Percentiles rank a stretch among this genome's conserved stretches.
These are phyloP conservation scores for Kodamaea jinghongensis DNA, from an alignment of 805 yeast species.

Conservation along the genomic window DNA sequence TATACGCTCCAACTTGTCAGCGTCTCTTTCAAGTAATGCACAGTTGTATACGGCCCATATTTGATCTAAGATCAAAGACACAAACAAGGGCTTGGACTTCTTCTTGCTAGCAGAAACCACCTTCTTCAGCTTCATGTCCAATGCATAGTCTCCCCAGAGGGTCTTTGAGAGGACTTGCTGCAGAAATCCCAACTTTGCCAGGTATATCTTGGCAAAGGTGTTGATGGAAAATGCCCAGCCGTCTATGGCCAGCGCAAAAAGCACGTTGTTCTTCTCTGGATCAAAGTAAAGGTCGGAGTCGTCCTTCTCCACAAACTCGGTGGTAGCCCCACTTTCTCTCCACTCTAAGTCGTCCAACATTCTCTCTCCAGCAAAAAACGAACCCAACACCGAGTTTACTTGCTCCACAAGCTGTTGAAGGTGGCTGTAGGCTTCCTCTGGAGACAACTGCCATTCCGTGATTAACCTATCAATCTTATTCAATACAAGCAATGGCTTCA, in stretches of 20 bases:
- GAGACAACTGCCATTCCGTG: constrained; percentile 75
- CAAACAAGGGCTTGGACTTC: constrained; percentile 82
- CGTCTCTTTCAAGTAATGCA: constrained; percentile 60
- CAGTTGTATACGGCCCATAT: constrained; percentile 89
- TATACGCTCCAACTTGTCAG: constrained; percentile 72
- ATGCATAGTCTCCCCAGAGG: constrained; percentile 92
- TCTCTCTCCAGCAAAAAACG: constrained; percentile 88
- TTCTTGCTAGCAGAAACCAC: constrained; percentile 65
- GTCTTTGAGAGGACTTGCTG: constrained; percentile 75
- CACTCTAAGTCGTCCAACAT: constrained; percentile 82
- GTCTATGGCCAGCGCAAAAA: constrained; percentile 88
- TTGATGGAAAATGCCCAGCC: constrained; percentile 97
- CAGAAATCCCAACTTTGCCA: constrained; percentile 79
- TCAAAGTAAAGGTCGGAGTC: constrained; percentile 83
- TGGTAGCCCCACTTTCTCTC: constrained; percentile 60
- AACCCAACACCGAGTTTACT: constrained; percentile 91
- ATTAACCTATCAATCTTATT: constrained; percentile 89
- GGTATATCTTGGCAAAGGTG: constrained; percentile 85
- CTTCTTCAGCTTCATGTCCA: constrained; percentile 87
- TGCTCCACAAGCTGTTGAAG: constrained; percentile 79
- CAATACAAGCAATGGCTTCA: constrained; percentile 82
- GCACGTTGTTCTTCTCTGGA: constrained; percentile 85
- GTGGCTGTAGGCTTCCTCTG: constrained; percentile 83
- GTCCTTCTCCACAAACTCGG: constrained; percentile 65
- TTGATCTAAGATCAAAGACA: constrained; percentile 79